These are phyloP conservation scores for Nakazawaea pomicola DNA, from an alignment of 805 yeast genomes.

Conservation along the genomic window DNA sequence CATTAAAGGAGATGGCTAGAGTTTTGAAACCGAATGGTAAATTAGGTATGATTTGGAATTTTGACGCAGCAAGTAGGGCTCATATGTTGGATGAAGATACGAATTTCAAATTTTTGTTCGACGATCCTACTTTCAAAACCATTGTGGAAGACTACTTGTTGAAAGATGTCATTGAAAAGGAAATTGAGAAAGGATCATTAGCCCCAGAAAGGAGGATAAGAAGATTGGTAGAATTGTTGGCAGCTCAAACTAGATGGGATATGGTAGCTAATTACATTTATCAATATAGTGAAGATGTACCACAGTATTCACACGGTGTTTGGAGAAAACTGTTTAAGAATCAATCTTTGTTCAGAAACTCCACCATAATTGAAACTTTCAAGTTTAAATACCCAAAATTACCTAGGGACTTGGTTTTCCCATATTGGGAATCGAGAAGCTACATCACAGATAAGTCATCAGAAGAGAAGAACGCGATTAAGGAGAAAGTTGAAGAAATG, in stretches of 20 bases:
- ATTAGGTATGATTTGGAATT: conserved; percentile 58
- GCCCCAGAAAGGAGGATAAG: conserved; percentile 7
- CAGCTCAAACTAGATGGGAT: conserved; percentile 11
- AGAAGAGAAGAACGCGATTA: conserved; percentile 28
- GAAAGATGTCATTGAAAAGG: conserved; percentile 7
- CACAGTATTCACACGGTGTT: conserved; percentile 46
- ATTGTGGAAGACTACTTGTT: conserved; percentile 35
- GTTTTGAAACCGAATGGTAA: conserved; percentile 46
- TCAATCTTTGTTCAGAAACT: conserved; percentile 27
- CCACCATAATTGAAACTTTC: conserved; percentile 29
- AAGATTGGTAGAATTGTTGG: conserved; percentile 9
- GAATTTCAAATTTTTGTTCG: conserved; percentile 16
- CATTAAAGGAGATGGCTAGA: conserved; percentile 45
- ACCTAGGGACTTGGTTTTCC: conserved; percentile 33
- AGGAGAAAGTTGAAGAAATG: conserved; percentile 26
- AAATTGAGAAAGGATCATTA: conserved; percentile 7
- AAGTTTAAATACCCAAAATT: conserved; percentile 26
- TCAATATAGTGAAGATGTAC: conserved; percentile 38
- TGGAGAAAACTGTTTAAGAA: conserved; percentile 39
- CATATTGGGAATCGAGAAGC: conserved; percentile 50
- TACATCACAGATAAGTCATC: conserved; percentile 43
- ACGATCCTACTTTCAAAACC: conserved; percentile 10
- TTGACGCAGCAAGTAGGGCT: conserved; percentile 29
- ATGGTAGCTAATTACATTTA: conserved; percentile 8
- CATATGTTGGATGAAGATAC: conserved; percentile 14